A percentile compares a stretch with the other conserved stretches of the same genome.
Evolutionary conservation across 352 stramenopile species (phyloP).

Genomic region (Peronospora tabacina): DNA sequence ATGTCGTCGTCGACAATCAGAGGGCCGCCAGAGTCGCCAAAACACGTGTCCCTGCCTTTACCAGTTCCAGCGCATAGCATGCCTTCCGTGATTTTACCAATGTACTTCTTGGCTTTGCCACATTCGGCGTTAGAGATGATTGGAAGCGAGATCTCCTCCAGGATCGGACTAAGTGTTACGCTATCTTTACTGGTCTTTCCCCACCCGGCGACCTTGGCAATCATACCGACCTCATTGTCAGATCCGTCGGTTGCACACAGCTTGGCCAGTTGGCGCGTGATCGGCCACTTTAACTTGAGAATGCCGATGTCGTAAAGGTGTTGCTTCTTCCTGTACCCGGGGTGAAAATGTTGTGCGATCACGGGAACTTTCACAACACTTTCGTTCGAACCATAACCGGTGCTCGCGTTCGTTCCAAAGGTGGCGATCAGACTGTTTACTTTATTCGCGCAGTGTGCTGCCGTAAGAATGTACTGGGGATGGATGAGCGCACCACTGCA

Average conservation of each 20-base stretch:
- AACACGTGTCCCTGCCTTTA: conserved; percentile 45
- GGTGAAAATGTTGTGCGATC: conserved; percentile 4
- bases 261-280: conserved; percentile 28
- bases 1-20: conserved; percentile 37
- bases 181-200: conserved; percentile 36
- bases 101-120: conserved; percentile 37
- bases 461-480: conserved; percentile 53
- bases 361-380: conserved; percentile 8
- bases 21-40: conserved; percentile 62
- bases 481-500: conserved; percentile 55
- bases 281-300: conserved; percentile 42
- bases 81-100: conserved; percentile 42
- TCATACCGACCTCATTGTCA: conserved; percentile 38
- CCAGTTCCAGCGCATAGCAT: conserved; percentile 56
- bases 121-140: conserved; percentile 54
- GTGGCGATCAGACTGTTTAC: conserved; percentile 16
- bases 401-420: conserved; percentile 22
- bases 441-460: conserved; percentile 55
- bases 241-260: conserved; percentile 36
- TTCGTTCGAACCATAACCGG: conserved; percentile 3
- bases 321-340: conserved; percentile 25
- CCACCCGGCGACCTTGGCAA: conserved; percentile 47
- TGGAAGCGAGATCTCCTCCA: conserved; percentile 43
- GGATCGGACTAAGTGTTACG: conserved; percentile 14
- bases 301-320: conserved; percentile 44